These are phyloP conservation scores for Phytophthora pini DNA, from an alignment of 352 stramenopile genomes.

Conservation along the genomic window DNA sequence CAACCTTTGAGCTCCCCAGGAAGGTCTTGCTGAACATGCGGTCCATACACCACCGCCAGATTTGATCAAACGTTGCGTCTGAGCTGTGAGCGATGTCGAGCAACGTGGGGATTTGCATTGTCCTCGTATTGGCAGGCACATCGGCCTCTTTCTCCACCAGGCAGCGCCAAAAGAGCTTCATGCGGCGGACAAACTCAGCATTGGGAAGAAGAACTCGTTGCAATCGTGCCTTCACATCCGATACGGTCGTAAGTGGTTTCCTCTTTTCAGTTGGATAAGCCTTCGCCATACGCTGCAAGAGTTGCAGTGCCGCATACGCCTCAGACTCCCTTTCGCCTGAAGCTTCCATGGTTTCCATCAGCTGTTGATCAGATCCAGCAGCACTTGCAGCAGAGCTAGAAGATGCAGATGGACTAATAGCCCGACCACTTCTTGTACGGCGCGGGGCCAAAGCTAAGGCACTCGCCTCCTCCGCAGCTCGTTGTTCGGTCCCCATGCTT, in stretches of 20 bases:
- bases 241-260: constrained; percentile 51
- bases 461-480: constrained; percentile 9
- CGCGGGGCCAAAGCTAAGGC: constrained; percentile 17
- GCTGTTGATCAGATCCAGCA: constrained; percentile 29
- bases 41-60: constrained; percentile 90
- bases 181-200: constrained; percentile 74
- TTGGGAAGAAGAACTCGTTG: constrained; percentile 58
- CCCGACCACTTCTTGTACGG: constrained; percentile 45
- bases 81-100: constrained; percentile 60
- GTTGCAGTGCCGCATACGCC: constrained; percentile 52
- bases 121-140: constrained; percentile 8
- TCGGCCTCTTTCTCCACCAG: constrained; percentile 44
- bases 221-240: constrained; percentile 50
- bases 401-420: constrained; percentile 25
- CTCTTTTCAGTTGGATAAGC: constrained; percentile 61
- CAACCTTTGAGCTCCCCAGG: constrained; percentile 68
- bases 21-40: constrained; percentile 82
- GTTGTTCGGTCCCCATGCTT: constrained; percentile 6
- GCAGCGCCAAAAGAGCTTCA: constrained; percentile 88
- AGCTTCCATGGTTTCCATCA: constrained; percentile 44
- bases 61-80: constrained; percentile 68
- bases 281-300: constrained; percentile 69
- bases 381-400: constrained; percentile 6
- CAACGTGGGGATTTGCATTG: constrained; percentile 56
- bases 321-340: constrained; percentile 46